phyloP scores from a whole-genome alignment of 352 stramenopile genomes.

The Phytopythium cucurbitacearum region DNA sequence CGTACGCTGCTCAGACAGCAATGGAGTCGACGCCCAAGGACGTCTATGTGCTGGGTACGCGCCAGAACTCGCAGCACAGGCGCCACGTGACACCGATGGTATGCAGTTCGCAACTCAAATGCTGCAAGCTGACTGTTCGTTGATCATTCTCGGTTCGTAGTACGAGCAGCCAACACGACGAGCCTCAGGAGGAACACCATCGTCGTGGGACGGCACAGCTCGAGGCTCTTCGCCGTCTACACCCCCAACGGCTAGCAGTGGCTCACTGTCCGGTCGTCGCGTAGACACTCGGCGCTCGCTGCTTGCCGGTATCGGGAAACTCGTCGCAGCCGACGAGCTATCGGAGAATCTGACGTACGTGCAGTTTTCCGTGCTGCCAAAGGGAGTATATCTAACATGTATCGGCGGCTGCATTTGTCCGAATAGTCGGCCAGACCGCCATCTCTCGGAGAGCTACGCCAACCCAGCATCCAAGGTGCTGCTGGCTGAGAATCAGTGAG shows the following conservation, averaged over 20 bases:
- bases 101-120: not conserved
- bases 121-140: not conserved
- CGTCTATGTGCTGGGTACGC: slow-evolving; percentile 34
- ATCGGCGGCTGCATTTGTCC: not conserved
- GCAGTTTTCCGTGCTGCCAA: not conserved
- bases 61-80: slow-evolving; percentile 58
- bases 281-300: slow-evolving; percentile 54
- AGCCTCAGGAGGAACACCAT: slow-evolving; percentile 8
- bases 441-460: slow-evolving; percentile 51
- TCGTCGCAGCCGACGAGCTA: slow-evolving; percentile 54
- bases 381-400: too few species aligned
- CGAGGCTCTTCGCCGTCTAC: slow-evolving; percentile 10
- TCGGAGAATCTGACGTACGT: slow-evolving; percentile 36
- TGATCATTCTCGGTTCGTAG: slow-evolving; percentile 6
- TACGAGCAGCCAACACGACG: slow-evolving; percentile 18
- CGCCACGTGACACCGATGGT: slow-evolving; percentile 64
- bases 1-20: slow-evolving; percentile 52
- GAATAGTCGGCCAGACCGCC: slow-evolving; percentile 32
- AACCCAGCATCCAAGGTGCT: slow-evolving; percentile 55
- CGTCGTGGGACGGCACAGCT: not conserved
- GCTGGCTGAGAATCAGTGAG: slow-evolving; percentile 67
- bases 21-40: slow-evolving; percentile 48
- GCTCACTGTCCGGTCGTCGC: slow-evolving; percentile 32
- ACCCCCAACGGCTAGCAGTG: slow-evolving; percentile 13
- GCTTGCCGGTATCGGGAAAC: slow-evolving; percentile 71